These are phyloP conservation scores for Bidens hawaiensis DNA, from an alignment of 140 eudicot species.

Conservation along the genomic window DNA sequence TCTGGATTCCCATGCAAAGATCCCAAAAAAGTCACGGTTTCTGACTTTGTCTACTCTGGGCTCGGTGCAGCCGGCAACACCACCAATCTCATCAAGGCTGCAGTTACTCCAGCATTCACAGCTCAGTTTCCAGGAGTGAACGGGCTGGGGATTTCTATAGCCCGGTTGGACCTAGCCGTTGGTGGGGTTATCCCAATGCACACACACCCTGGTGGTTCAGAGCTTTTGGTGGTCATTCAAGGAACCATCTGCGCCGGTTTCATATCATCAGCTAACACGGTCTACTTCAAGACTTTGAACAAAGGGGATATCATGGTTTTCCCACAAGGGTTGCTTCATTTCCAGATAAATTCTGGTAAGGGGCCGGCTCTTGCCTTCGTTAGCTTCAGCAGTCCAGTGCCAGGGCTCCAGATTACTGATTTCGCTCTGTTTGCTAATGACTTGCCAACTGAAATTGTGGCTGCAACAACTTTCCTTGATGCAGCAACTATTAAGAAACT, in stretches of 20 bases:
- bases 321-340: constrained; percentile 92
- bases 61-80: constrained; percentile 67
- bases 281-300: constrained; percentile 45
- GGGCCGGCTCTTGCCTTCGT: constrained; percentile 43
- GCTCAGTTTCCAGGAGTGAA: constrained; percentile 70
- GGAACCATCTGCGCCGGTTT: constrained; percentile 82
- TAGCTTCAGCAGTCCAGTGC: constrained; percentile 66
- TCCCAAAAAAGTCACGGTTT: constrained; percentile 29
- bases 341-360: constrained; percentile 72
- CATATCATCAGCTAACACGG: constrained; percentile 59
- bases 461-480: constrained; percentile 68
- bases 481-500: constrained; percentile 64
- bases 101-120: constrained; percentile 81
- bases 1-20: constrained; percentile 88
- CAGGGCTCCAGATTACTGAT: constrained; percentile 81
- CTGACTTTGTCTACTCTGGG: constrained; percentile 62
- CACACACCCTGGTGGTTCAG: constrained; percentile 92
- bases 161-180: constrained; percentile 63
- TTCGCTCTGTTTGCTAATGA: constrained; percentile 74
- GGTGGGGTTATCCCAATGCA: constrained; percentile 89
- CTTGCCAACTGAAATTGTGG: constrained; percentile 66
- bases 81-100: constrained; percentile 61
- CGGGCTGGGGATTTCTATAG: constrained; percentile 72
- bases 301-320: constrained; percentile 86
- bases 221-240: constrained; percentile 56